Evolutionary conservation across 768 basidiomycete species (phyloP).

Genomic region (Xanthoconium purpureum): DNA sequence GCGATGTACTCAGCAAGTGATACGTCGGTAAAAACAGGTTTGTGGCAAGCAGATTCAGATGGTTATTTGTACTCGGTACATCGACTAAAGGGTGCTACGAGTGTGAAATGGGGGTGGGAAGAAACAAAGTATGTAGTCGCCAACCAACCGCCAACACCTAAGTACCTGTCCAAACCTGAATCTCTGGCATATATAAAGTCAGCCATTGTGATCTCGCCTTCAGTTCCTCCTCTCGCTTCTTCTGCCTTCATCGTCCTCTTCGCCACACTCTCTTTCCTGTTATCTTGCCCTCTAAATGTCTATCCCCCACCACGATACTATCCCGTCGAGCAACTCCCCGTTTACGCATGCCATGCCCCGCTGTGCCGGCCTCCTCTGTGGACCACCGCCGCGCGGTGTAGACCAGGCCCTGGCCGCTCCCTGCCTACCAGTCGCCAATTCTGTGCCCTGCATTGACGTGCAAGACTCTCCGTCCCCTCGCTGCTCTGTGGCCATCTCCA

Average conservation of each 20-base stretch:
- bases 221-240: not conserved
- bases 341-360: not conserved
- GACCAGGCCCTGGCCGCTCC: not conserved
- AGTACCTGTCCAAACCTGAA: constrained; percentile 2
- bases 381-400: not conserved
- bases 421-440: not conserved
- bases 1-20: too few species aligned
- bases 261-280: not conserved
- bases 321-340: not conserved
- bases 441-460: not conserved
- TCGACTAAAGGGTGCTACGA: too few species aligned
- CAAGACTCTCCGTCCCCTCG: not conserved
- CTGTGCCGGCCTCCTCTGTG: not conserved
- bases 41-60: too few species aligned
- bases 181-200: constrained; percentile 8
- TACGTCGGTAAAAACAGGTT: too few species aligned
- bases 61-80: too few species aligned
- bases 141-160: too few species aligned
- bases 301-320: not conserved
- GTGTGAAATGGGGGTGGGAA: too few species aligned
- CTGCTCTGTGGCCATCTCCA: not conserved
- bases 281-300: constrained; percentile 3
- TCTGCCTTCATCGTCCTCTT: not conserved
- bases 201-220: not conserved
- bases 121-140: too few species aligned